Conservation (phyloP, 306 rosid genomes). For the Elaeagnus macrophylla region DNA sequence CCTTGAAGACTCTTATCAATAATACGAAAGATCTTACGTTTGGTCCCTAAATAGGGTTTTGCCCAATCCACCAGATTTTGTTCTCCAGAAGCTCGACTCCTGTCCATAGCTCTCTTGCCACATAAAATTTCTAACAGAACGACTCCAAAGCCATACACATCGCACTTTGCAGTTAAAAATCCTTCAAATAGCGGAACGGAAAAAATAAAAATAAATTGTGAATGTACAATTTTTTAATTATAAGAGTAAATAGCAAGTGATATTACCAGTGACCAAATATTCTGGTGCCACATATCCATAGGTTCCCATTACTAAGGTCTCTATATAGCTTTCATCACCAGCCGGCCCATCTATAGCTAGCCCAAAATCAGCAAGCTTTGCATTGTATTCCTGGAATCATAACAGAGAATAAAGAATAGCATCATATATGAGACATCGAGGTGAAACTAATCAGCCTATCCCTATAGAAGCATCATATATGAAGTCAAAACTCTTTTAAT, state of each 20-base stretch:
- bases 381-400: slow-evolving; percentile 32
- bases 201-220: slow-evolving; percentile 3
- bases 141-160: slow-evolving; percentile 42
- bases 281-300: slow-evolving; percentile 51
- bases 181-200: slow-evolving; percentile 15
- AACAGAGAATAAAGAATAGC: neutral
- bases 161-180: slow-evolving; percentile 41
- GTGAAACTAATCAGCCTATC: no score
- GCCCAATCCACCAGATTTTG: slow-evolving; percentile 45
- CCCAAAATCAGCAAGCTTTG: slow-evolving; percentile 46
- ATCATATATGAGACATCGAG: no score
- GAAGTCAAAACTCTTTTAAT: no score
- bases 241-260: neutral
- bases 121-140: slow-evolving; percentile 40
- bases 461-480: no score
- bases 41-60: slow-evolving; percentile 32
- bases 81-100: slow-evolving; percentile 36
- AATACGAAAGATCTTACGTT: slow-evolving; percentile 36
- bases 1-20: slow-evolving; percentile 36
- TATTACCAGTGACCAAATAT: slow-evolving; percentile 41
- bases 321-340: slow-evolving; percentile 43
- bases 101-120: slow-evolving; percentile 42
- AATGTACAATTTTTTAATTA: neutral
- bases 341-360: slow-evolving; percentile 52
- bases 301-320: slow-evolving; percentile 41